Percentiles rank a stretch among this genome's conserved stretches.
phyloP scores from a whole-genome alignment of 257 asterid genomes.

The Verbena officinalis region DNA sequence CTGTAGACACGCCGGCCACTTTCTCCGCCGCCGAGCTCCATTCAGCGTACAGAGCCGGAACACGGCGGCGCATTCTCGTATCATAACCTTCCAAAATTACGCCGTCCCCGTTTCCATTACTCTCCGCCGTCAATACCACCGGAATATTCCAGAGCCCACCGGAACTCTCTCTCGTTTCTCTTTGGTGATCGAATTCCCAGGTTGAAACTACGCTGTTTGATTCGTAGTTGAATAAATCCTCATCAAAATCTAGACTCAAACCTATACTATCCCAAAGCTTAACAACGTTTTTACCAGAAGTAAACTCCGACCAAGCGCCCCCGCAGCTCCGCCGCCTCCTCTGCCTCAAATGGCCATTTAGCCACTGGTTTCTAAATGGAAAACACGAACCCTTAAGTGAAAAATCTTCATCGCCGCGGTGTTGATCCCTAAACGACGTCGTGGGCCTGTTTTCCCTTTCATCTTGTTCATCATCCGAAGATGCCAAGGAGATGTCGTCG shows the following conservation, averaged over 20 bases:
- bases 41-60: slow-evolving; percentile 64
- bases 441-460: slow-evolving; percentile 37
- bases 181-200: slow-evolving; percentile 49
- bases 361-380: slow-evolving; percentile 29
- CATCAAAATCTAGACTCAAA: slow-evolving; percentile 62
- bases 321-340: slow-evolving; percentile 36
- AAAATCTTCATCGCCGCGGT: slow-evolving; percentile 44
- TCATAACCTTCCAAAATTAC: slow-evolving; percentile 67
- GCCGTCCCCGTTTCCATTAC: slow-evolving; percentile 41
- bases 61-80: slow-evolving; percentile 49
- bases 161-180: slow-evolving; percentile 19
- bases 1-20: slow-evolving; percentile 23
- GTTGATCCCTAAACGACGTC: slow-evolving; percentile 36
- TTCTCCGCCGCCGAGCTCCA: slow-evolving; percentile 50
- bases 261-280: slow-evolving; percentile 89
- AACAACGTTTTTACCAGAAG: slow-evolving; percentile 68
- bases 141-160: slow-evolving; percentile 31
- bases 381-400: slow-evolving; percentile 48
- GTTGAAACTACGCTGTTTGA: slow-evolving; percentile 56
- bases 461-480: slow-evolving; percentile 49
- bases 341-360: slow-evolving; percentile 40
- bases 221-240: slow-evolving; percentile 43
- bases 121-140: slow-evolving; percentile 53
- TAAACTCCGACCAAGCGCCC: slow-evolving; percentile 51
- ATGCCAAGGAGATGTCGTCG: slow-evolving; percentile 44